Evolutionary conservation across 441 rosid genomes (phyloP), one percentile per base, ranked within the genome.

Genomic region (Adansonia madagascariensis): DNA sequence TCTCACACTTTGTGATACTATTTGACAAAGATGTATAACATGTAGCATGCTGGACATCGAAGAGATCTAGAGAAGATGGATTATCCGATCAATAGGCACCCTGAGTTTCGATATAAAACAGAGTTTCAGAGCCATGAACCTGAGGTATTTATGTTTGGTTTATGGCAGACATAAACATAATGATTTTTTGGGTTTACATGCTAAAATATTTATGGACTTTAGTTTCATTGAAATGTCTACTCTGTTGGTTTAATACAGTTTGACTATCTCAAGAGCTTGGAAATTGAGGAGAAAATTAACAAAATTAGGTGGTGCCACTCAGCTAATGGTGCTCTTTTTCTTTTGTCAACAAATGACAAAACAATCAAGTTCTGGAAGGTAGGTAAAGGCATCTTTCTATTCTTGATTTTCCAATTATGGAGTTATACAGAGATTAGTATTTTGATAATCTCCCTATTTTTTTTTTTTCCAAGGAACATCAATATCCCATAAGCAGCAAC

Each of bases 71-170:
- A 95, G 84, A 93, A 85, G 77, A 84, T 83, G 70, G 97, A 89
- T 80, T 85, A 83, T 82, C 76, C 90, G 66, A 50, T 88, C 44
- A 85, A 66, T 78, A 86, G 89, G 85, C 98, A 91, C 60, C 98
- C 98, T 0, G 98, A 93, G 87, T 95, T 93, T 75, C 97, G 97
- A 17, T 94, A 94, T 80, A 95, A 95, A 85, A 95, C 99, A 59
- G 98, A 95, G 82, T 95, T 95, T 84, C 98, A 95, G 83, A 95
- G 98, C 88, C 98, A 93, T 79, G 99, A 95, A 78, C 98, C 98
- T 20, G 99, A 95, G 99, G 98, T 92, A 78, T 78, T 74, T 66
- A 22, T 75, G 46, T 65, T 41, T 65, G 49, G 24, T 24, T 24
- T 24, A 24, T 61, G 20, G 20, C 41, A 12, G 31, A 10, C 53